phyloP scores from a whole-genome alignment of 2,329 filamentous ascomycete genomes.

The Drechslerella stenobrocha region DNA sequence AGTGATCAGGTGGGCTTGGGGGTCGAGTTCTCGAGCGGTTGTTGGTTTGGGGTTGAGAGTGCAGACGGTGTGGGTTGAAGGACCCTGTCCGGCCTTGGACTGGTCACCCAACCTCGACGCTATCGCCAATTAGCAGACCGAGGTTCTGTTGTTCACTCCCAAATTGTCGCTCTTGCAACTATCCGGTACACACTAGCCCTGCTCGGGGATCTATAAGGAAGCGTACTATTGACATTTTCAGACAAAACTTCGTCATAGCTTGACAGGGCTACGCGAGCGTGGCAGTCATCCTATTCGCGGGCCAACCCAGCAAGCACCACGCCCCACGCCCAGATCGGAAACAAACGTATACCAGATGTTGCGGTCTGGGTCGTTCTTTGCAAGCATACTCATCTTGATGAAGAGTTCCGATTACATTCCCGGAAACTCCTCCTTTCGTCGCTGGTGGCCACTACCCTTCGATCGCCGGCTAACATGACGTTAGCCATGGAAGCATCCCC shows the following conservation, averaged over 20 bases:
- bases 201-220: conserved; percentile 44
- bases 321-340: conserved; percentile 47
- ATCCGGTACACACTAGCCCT: conserved; percentile 21
- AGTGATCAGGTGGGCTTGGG: conserved; percentile 23
- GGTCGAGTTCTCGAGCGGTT: conserved; percentile 4
- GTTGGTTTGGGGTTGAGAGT: conserved; percentile 39
- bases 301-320: conserved; percentile 26
- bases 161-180: conserved; percentile 23
- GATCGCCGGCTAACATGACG: not conserved
- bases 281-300: conserved; percentile 49
- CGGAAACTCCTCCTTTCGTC: conserved; percentile 37
- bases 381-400: conserved; percentile 21
- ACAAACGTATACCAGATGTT: conserved; percentile 22
- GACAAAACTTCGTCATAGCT: conserved; percentile 48
- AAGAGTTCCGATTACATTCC: conserved; percentile 38
- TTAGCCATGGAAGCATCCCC: not conserved
- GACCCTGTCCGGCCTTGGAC: conserved; percentile 33
- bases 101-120: conserved; percentile 44
- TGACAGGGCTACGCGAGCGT: conserved; percentile 48
- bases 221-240: conserved; percentile 40
- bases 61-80: conserved; percentile 21
- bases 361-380: conserved; percentile 48
- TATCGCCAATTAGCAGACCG: conserved; percentile 28
- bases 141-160: conserved; percentile 18
- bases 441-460: conserved; percentile 19